Conservation (phyloP, 495 filamentous ascomycete genomes). For the Immersiella caudata region DNA sequence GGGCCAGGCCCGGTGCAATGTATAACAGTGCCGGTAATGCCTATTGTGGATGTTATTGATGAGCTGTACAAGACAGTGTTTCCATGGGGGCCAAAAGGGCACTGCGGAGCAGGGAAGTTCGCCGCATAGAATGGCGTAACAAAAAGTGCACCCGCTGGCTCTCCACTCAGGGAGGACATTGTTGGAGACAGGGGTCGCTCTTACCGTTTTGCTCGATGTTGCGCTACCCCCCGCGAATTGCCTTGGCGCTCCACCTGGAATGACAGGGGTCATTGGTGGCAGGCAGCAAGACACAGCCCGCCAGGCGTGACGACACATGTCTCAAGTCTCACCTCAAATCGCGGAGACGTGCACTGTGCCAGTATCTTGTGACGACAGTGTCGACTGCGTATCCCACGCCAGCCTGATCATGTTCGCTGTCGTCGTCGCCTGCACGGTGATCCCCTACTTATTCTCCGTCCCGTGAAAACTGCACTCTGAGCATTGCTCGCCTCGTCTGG, state of each 20-base stretch:
- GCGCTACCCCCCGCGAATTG: background rate
- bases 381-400: slow-evolving; percentile 3
- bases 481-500: slow-evolving; percentile 3
- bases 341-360: slow-evolving; percentile 11
- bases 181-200: slow-evolving; percentile 1
- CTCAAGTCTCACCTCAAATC: slow-evolving; percentile 14
- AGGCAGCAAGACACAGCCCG: slow-evolving; percentile 5
- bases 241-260: slow-evolving; percentile 3
- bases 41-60: slow-evolving; percentile 28
- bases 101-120: background rate
- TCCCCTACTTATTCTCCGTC: background rate
- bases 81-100: slow-evolving; percentile 26
- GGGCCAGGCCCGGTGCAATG: background rate
- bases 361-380: background rate
- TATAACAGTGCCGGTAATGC: slow-evolving; percentile 28
- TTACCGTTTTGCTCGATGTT: background rate
- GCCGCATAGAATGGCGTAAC: no score
- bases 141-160: no score
- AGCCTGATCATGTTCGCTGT: background rate
- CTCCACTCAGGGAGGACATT: background rate
- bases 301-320: slow-evolving; percentile 26
- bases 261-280: background rate
- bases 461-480: slow-evolving; percentile 9
- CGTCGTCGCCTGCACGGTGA: background rate
- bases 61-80: slow-evolving; percentile 33